These are phyloP conservation scores for Paxillus involutus DNA, from an alignment of 768 basidiomycete species.

Conservation along the genomic window DNA sequence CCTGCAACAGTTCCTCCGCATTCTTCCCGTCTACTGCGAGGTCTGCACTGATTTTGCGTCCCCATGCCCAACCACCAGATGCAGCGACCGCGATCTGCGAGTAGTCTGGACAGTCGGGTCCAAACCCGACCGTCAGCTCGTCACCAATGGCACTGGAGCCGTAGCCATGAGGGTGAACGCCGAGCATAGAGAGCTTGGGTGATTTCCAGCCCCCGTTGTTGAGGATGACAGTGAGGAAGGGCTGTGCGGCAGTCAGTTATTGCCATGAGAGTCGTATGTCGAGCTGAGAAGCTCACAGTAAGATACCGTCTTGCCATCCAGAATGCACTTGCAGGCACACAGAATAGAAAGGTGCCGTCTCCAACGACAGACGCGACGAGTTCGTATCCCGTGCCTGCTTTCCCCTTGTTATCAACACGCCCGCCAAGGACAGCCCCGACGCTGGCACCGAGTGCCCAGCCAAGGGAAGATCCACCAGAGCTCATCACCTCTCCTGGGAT, in stretches of 20 bases:
- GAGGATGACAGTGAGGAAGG: constrained; percentile 67
- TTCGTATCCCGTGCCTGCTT: no score
- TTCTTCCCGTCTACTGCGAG: constrained; percentile 24
- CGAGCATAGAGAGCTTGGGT: constrained; percentile 63
- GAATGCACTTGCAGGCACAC: constrained; percentile 62
- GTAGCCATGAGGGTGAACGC: constrained; percentile 58
- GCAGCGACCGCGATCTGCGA: constrained; percentile 64
- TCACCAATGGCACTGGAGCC: constrained; percentile 46
- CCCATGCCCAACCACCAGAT: constrained; percentile 68
- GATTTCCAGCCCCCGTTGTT: constrained; percentile 76
- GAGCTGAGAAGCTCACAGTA: constrained; percentile 42
- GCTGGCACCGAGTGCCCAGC: constrained; percentile 67
- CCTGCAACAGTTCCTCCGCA: constrained; percentile 26
- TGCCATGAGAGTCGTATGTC: no score
- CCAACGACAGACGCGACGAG: constrained; percentile 61
- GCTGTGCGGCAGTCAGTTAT: constrained; percentile 35
- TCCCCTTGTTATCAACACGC: no score
- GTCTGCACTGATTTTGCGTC: constrained; percentile 35
- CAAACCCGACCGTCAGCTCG: constrained; percentile 62
- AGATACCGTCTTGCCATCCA: constrained; percentile 75
- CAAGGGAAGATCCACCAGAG: constrained; percentile 66
- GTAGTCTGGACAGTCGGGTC: constrained; percentile 61
- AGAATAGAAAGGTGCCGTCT: constrained; percentile 69
- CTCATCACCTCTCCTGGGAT: constrained; percentile 48
- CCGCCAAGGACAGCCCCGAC: constrained; percentile 57